Evolutionary conservation across 2,329 filamentous ascomycete species (phyloP).

Genomic region (Cladophialophora psammophila): DNA sequence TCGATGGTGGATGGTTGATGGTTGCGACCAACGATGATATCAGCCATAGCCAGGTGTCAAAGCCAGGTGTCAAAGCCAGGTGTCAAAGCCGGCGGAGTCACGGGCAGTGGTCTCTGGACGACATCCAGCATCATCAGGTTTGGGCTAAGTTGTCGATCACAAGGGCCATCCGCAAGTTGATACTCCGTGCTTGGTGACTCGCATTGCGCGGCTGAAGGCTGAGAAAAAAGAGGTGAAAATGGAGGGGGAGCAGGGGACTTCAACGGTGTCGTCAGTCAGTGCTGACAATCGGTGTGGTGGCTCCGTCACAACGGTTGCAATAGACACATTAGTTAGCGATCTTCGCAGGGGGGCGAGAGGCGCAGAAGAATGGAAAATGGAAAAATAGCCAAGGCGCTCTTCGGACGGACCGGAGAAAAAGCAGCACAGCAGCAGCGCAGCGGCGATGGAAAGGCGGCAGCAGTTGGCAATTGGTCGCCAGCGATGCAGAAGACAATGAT

Average conservation of each 20-base stretch:
- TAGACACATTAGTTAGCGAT: conserved; percentile 3
- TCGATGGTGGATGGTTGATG: too few species aligned
- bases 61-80: not conserved
- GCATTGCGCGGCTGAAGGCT: conserved; percentile 1
- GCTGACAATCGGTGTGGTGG: not conserved
- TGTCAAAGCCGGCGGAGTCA: not conserved
- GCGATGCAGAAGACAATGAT: not conserved
- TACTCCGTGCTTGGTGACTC: not conserved
- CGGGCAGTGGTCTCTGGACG: not conserved
- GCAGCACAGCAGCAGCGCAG: conserved; percentile 7
- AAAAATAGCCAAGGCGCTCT: conserved; percentile 27
- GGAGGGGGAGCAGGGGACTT: not conserved
- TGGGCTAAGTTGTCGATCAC: not conserved
- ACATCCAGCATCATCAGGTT: too few species aligned
- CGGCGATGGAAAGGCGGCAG: not conserved
- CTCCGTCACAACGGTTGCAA: not conserved
- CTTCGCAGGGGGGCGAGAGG: conserved; percentile 22
- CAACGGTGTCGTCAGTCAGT: conserved; percentile 5
- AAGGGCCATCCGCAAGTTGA: not conserved
- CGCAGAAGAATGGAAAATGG: conserved; percentile 14
- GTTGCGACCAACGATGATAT: not conserved
- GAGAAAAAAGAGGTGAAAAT: not conserved
- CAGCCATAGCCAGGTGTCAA: not conserved
- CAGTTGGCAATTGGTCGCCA: conserved; percentile 9
- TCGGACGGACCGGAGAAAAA: conserved; percentile 31